phyloP scores from a whole-genome alignment of 2,329 filamentous ascomycete species.

The Penicillium sumatraense region DNA sequence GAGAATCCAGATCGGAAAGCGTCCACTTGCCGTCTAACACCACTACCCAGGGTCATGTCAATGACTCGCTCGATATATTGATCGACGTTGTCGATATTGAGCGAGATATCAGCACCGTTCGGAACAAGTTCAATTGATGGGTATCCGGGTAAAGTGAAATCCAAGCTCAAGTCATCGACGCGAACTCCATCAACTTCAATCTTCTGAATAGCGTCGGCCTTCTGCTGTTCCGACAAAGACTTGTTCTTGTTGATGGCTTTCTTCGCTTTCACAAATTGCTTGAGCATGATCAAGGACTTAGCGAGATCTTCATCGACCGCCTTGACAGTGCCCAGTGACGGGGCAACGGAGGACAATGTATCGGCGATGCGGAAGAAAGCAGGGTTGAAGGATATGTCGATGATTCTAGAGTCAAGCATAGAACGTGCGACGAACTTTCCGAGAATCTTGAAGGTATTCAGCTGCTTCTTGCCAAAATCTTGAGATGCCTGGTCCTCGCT shows the following conservation, averaged over 20 bases:
- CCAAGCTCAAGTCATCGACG: constrained; percentile 86
- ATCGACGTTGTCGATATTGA: constrained; percentile 92
- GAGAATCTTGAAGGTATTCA: constrained; percentile 88
- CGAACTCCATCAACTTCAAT: constrained; percentile 76
- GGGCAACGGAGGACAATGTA: constrained; percentile 67
- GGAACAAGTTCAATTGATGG: constrained; percentile 80
- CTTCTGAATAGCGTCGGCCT: constrained; percentile 68
- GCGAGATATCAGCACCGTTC: constrained; percentile 72
- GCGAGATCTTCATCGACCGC: constrained; percentile 86
- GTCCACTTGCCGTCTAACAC: constrained; percentile 86
- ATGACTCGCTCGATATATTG: constrained; percentile 86
- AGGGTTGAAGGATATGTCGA: constrained; percentile 95
- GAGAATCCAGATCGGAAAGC: constrained; percentile 92
- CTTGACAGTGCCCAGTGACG: constrained; percentile 87
- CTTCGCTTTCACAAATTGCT: constrained; percentile 83
- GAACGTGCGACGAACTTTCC: constrained; percentile 97
- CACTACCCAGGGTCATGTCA: constrained; percentile 86
- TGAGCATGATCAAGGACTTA: constrained; percentile 81
- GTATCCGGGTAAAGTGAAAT: constrained; percentile 94
- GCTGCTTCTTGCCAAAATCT: constrained; percentile 82
- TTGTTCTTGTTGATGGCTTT: constrained; percentile 77
- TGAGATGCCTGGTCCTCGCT: constrained; percentile 73
- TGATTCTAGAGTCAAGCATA: constrained; percentile 97
- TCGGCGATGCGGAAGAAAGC: constrained; percentile 96
- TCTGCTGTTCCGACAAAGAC: constrained; percentile 68